Evolutionary conservation across 176 grass and related monocot species (phyloP), one percentile per base, ranked within the genome.

Genomic region (Alloteropsis semialata): DNA sequence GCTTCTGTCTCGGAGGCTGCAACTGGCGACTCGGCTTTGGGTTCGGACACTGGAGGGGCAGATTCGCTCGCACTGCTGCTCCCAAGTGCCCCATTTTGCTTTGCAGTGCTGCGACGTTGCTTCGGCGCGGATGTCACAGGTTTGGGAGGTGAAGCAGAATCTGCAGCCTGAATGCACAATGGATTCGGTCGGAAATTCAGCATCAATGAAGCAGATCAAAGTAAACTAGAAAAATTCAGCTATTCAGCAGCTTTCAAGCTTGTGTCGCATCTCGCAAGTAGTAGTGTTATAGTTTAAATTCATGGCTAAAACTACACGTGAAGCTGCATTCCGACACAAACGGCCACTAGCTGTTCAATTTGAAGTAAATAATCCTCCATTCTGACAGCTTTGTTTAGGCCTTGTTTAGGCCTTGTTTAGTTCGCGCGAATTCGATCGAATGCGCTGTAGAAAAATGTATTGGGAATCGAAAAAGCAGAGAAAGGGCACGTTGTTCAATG

Each of bases 61-160:
- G 65, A 64, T 33, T 49, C 22, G 71, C 10, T 56, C 17, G 30
- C 43, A 30, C 12, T 48, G 66, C 59, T 65, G 78, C 66, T 51
- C 53, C 39, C 77, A 21, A 59, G 30, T 12, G 61, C 32, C 49
- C 81, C 58, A 18, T 83, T 86, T 78, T 78, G 24, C 70, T 67
- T 29, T 84, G 74, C 36, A 30, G 59, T 10, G 28, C 72, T 46
- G 54, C 17, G 37, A 10, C n/a, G 7, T 49, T 42, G 76, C 82
- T 60, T 63, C 16, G 49, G 43, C 37, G 22, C 76, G 64, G 55
- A 58, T 51, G 61, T 62, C 46, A 39, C 70, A 6, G 56, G n/a
- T 50, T 55, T 81, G 36, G 55, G 19, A 65, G 77, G 74, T 5
- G 92, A 72, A 74, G n/a, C 16, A 57, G 73, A 48, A 46, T 68